Evolutionary conservation across 1,284 basidiomycete genomes (phyloP), one percentile per base, ranked within the genome.

Genomic region (Pulchroboletus neoregius): DNA sequence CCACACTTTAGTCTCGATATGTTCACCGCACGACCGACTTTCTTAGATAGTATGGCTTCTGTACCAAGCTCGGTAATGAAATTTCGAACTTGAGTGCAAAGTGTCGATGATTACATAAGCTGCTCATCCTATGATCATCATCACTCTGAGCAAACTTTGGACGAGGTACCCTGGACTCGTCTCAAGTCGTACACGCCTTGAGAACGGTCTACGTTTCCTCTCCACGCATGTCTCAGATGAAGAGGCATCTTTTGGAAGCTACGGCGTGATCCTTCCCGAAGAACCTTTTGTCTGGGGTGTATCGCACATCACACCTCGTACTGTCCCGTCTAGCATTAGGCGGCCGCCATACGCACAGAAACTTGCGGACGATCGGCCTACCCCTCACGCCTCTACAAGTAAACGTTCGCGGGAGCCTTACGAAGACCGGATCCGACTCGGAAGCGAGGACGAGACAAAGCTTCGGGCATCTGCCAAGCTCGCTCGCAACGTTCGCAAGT

Each of bases 251-350:
- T 78, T 79, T 43, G 84, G 85, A 10, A 54, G 56, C 24, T 88
- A 85, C 68, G 72, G 69, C 38, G 66, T 88, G 24, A 80, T 89
- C 45, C 69, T 87, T 5, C 86, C 85, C 1, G 62, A 72, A 15
- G 84, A 87, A 52, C 82, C 83, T 0, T 80, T 74, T 45, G 68
- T 80, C 13, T 80, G 76, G 62, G 85, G 86, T 9, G 77, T 80
- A 13, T 68, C 74, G 13, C 84, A 87, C 56, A 80, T 88, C 31
- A 60, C 58, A 6, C 75, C 75, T 6, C 75, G 79, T 27, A 45
- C 54, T 9, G 85, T 92, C 4, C 89, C 89, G 4, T 41, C 63
- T 0, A 60, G 71, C 40, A 89, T 91, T 26, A 24, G 49, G 4
- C 71, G 74, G 39, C 90, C 91, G 0, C 58, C 68, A 0, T 93